These are phyloP conservation scores for Trypanosoma avium DNA, from an alignment of 208 protist species.

Conservation along the genomic window DNA sequence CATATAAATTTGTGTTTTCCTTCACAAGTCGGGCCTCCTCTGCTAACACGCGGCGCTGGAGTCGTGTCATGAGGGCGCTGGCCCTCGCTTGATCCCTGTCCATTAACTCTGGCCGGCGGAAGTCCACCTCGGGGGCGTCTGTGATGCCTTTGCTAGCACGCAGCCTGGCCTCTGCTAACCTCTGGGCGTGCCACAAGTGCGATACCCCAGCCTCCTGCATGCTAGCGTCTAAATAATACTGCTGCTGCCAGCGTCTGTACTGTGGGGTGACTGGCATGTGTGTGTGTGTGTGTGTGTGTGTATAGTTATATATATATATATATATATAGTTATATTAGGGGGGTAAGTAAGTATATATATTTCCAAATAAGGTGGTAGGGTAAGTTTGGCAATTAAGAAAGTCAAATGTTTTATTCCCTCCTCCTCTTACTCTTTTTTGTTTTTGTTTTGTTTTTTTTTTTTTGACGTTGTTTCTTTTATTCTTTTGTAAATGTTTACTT, in stretches of 20 bases:
- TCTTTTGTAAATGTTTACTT: too few species aligned
- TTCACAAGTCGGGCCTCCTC: conserved; percentile 40
- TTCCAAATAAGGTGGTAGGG: too few species aligned
- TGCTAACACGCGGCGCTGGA: conserved; percentile 35
- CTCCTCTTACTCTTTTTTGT: too few species aligned
- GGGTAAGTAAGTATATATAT: too few species aligned
- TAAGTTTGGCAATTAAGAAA: too few species aligned
- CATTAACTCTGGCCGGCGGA: conserved; percentile 33
- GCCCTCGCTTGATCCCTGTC: conserved; percentile 22
- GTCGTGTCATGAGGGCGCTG: conserved; percentile 29
- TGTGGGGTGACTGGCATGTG: conserved; percentile 27
- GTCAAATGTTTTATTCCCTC: too few species aligned
- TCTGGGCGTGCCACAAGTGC: conserved; percentile 71
- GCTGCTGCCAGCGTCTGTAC: conserved; percentile 37
- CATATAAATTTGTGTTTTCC: conserved; percentile 34
- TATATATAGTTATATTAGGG: not conserved
- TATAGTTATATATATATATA: not conserved
- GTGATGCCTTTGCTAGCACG: conserved; percentile 39
- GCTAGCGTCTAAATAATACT: conserved; percentile 42
- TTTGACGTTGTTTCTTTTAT: too few species aligned
- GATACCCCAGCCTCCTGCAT: conserved; percentile 47
- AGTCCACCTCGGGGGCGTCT: conserved; percentile 53
- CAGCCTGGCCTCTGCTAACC: conserved; percentile 47
- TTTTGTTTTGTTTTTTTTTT: too few species aligned
- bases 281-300: not conserved